These are phyloP conservation scores for Protea cynaroides DNA, from an alignment of 164 flowering plant species.

Conservation along the genomic window DNA sequence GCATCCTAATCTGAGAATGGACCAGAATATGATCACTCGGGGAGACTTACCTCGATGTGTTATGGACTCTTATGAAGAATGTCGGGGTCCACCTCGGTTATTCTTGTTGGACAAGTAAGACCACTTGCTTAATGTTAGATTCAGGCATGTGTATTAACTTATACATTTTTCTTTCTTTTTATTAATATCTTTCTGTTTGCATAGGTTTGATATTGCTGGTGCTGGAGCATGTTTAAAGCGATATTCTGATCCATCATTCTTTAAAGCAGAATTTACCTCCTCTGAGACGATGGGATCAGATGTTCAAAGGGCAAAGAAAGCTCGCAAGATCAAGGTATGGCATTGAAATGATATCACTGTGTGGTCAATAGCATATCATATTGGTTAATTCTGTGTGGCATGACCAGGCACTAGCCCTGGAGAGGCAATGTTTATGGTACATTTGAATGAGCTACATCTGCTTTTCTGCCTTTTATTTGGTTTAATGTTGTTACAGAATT, in stretches of 20 bases:
- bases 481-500: neutral
- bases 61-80: constrained; percentile 96
- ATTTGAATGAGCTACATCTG: neutral
- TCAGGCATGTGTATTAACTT: neutral
- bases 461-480: too few relatives aligned
- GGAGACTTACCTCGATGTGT: constrained; percentile 94
- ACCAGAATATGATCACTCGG: constrained; percentile 59
- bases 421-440: neutral
- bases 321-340: constrained; percentile 70
- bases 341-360: neutral
- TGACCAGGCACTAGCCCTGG: neutral
- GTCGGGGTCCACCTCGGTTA: constrained; percentile 90
- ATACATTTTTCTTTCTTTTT: neutral
- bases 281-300: constrained; percentile 26
- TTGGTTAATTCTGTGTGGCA: neutral
- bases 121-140: neutral
- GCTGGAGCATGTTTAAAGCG: constrained; percentile 98
- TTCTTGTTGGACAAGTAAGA: constrained; percentile 94
- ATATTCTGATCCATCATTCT: constrained; percentile 92
- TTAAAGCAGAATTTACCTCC: constrained; percentile 47
- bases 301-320: constrained; percentile 59
- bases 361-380: neutral
- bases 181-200: neutral
- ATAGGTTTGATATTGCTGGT: constrained; percentile 95
- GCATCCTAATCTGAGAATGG: constrained; percentile 66